Conservation (phyloP, 495 filamentous ascomycete genomes). For the Alectoria sarmentosa region DNA sequence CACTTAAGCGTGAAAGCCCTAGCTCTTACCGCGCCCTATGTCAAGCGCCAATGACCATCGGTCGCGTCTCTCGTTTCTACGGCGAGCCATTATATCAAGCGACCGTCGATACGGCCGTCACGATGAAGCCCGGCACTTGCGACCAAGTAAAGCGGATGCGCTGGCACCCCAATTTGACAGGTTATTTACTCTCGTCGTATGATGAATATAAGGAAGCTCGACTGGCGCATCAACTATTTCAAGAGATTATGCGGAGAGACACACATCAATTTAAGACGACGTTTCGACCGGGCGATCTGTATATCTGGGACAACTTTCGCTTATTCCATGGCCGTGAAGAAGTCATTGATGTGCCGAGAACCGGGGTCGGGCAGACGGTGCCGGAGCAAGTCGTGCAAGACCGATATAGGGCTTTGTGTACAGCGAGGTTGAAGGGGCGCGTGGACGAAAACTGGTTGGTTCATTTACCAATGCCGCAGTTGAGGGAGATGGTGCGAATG, state of each 20-base stretch:
- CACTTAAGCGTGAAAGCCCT: too few relatives aligned
- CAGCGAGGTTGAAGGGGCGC: neutral
- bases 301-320: conserved; percentile 8
- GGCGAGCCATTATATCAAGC: conserved; percentile 5
- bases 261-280: conserved; percentile 4
- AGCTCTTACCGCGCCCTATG: too few relatives aligned
- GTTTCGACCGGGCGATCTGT: conserved; percentile 3
- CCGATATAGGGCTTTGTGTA: neutral
- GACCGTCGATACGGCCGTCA: conserved; percentile 5
- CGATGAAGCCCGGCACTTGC: neutral
- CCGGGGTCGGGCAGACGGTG: conserved; percentile 8
- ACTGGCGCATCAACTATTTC: conserved; percentile 4
- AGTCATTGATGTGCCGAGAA: conserved; percentile 5
- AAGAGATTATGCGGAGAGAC: conserved; percentile 7
- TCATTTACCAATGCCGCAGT: conserved; percentile 3
- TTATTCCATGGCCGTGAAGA: conserved; percentile 7
- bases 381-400: conserved; percentile 7
- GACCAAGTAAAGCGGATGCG: conserved; percentile 4
- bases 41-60: conserved; percentile 3
- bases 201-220: neutral
- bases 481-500: neutral
- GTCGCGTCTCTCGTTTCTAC: conserved; percentile 7
- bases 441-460: conserved; percentile 7
- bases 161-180: conserved; percentile 7
- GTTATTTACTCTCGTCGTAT: neutral